Evolutionary conservation across 2,329 filamentous ascomycete species (phyloP), one percentile per base, ranked within the genome.

Genomic region (Colletotrichum falcatum): DNA sequence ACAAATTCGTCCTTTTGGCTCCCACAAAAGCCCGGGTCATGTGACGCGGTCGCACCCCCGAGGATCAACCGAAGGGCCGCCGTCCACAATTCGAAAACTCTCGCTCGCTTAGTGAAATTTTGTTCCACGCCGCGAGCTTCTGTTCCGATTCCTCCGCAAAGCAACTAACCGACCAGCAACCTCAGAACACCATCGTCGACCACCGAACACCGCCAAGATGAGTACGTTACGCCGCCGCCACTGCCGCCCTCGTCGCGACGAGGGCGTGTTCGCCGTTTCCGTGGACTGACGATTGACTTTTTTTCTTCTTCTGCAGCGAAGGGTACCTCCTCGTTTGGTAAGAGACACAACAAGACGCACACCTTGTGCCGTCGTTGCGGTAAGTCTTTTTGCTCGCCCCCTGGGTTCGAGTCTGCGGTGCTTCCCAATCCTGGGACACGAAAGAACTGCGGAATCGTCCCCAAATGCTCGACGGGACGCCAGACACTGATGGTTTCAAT

Each of bases 281-380:
- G 65, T 26, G 46, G 60, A 63, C 61, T 61, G 54, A 72, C 75
- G 74, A 55, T 66, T 68, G 18, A 33, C 68, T 69, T 74, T 66
- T 70, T 6, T 68, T 74, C 66, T 70, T 6, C 67, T 69, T 73
- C 75, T 80, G 78, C 76, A 87, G 85, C 85, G 78, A 87, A 87
- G 85, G 86, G 86, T 84, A 87, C 86, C 78, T 86, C 85, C 79
- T 86, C 84, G 80, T 86, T 86, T 79, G 84, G 84, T 82, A 86
- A 86, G 82, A 83, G 94, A 91, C 94, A 97, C 90, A 97, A 95
- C 91, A 97, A 97, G 92, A 94, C 94, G 89, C 95, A 98, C 91
- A 94, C 92, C 85, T 88, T 98, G 86, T 98, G 95, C 93, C 92
- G 95, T 90, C 95, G 95, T 88, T 98, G 94, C 91, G 95, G 94